Conservation (phyloP, 129 eudicot species). For the Kitagawia praeruptora region DNA sequence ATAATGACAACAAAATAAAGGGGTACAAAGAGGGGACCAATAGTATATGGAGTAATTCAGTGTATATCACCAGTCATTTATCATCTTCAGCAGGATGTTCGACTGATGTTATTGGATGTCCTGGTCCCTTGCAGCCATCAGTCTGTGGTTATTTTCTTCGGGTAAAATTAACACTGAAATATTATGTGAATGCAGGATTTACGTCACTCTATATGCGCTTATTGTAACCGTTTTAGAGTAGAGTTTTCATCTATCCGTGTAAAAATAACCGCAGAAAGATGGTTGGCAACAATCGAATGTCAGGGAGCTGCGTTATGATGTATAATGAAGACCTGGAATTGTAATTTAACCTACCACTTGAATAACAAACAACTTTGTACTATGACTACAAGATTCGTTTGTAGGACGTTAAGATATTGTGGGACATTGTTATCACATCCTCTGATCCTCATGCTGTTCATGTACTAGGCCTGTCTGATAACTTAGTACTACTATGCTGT, state of each 20-base stretch:
- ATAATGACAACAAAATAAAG: not conserved
- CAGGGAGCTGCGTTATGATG: not conserved
- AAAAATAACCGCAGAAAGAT: too few species aligned
- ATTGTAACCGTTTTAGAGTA: too few species aligned
- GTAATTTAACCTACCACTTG: not conserved
- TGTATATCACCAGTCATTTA: not conserved
- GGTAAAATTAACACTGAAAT: too few species aligned
- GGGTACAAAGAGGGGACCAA: not conserved
- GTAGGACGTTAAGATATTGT: conserved; percentile 19
- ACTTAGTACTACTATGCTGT: not conserved
- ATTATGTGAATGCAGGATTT: too few species aligned
- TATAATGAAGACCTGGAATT: not conserved
- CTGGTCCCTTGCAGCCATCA: too few species aligned
- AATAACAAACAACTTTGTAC: conserved; percentile 2
- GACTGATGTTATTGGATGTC: not conserved
- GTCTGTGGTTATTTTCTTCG: too few species aligned
- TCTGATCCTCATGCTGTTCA: conserved; percentile 22
- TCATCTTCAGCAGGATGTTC: conserved; percentile 2
- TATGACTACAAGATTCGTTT: conserved; percentile 22
- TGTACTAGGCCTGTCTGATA: conserved; percentile 7
- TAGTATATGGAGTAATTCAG: conserved; percentile 4
- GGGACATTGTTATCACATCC: conserved; percentile 25
- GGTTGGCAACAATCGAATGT: too few species aligned
- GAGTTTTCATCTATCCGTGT: too few species aligned
- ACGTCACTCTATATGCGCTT: too few species aligned